A percentile compares a stretch with the other conserved stretches of the same genome.
phyloP scores from a whole-genome alignment of 1,284 basidiomycete species.

The Puccinia novopanici region DNA sequence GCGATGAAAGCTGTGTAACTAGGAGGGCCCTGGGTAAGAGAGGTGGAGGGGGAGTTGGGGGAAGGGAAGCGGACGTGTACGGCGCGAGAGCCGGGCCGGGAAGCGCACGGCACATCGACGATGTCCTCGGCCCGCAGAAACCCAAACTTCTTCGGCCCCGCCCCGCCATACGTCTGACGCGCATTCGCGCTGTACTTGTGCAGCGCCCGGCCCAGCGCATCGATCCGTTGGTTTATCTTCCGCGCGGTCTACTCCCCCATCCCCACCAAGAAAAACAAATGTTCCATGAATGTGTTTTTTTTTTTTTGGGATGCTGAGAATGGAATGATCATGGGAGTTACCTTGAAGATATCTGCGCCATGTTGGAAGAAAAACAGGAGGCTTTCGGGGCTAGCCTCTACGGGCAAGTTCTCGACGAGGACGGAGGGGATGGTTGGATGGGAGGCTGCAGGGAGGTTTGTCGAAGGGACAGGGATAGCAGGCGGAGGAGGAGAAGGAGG shows the following conservation, averaged over 20 bases:
- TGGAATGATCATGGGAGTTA: not conserved
- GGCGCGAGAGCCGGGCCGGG: too few relatives aligned
- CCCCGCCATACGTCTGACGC: not conserved
- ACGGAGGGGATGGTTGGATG: not conserved
- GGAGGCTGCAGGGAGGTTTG: too few relatives aligned
- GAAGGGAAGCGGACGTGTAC: too few relatives aligned
- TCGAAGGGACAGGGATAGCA: not conserved
- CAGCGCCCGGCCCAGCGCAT: not conserved
- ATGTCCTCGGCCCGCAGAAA: not conserved
- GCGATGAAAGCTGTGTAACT: not conserved
- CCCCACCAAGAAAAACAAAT: not conserved
- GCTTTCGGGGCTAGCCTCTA: not conserved
- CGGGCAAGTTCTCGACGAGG: not conserved
- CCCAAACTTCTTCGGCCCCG: not conserved
- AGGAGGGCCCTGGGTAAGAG: not conserved
- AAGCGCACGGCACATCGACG: too few relatives aligned
- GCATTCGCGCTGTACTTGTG: not conserved
- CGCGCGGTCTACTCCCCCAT: not conserved
- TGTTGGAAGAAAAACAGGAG: conserved; percentile 17
- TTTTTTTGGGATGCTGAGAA: not conserved
- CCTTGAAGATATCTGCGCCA: conserved; percentile 3
- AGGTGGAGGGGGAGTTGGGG: not conserved
- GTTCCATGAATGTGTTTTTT: not conserved
- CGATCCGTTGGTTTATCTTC: not conserved
- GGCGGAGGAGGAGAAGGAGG: not conserved